Evolutionary conservation across 352 stramenopile genomes (phyloP), one percentile per base, ranked within the genome.

Genomic region (Phytophthora tubulina): DNA sequence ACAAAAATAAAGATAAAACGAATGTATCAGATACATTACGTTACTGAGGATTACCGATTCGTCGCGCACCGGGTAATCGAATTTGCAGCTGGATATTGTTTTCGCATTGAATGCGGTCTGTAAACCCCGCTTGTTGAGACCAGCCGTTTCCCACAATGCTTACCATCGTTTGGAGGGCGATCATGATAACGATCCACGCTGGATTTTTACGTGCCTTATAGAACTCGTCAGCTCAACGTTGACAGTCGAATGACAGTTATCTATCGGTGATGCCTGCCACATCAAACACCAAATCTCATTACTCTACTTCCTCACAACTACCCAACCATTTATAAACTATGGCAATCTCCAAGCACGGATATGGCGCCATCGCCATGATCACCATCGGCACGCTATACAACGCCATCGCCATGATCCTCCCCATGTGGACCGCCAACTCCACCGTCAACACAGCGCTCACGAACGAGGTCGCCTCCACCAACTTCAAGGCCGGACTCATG

Each of bases 131-230:
- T 27, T 27, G 21, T 27, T 27, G 21, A 27, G 21, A 21, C 17
- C 17, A 50, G 5, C 6, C 21, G 44, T 8, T 32, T 17, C 3
- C 8, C 30, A 31, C 8, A 9, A 10, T 50, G 44, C 44, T 50
- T 50, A 86, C 51, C 88, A 81, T 64, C 59, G 79, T 30, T 67
- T 79, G 44, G 72, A 52, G 17, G 44, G 11, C 44, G 15, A 7
- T 32, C 0, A 52, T 70, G 17, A 58, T 67, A 15, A 62, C 72
- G 6, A 70, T 76, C 6, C 1, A 27, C 1, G 21, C 21, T 27
- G 21, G 21, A 27, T 27, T 27, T 27, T 27, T 27, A 2, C 21
- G 21, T 27, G 21, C 21, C 21, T 27, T 27, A 27, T 27, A 27
- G 21, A 27, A 27, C 21, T 21, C 21, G 21, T 21, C 21, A 21